Evolutionary conservation across 192 early-diverging fungal genomes (phyloP).

Genomic region (Backusella circina): DNA sequence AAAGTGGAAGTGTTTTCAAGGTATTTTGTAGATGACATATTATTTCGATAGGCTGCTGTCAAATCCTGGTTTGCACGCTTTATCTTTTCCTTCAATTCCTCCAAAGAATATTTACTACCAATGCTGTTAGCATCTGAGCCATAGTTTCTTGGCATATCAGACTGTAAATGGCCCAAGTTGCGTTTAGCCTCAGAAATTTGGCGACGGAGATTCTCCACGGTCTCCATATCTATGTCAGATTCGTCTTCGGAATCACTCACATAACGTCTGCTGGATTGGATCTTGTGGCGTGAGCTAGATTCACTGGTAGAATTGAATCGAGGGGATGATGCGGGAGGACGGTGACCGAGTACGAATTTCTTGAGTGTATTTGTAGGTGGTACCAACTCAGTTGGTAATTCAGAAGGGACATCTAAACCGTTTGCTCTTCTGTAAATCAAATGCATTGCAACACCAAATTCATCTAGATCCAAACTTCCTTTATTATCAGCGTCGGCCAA

Average conservation of each 20-base stretch:
- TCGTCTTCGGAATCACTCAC: not conserved
- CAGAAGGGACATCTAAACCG: constrained; percentile 73
- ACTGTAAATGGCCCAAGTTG: not conserved
- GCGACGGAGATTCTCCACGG: constrained; percentile 8
- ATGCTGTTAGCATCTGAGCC: too few relatives aligned
- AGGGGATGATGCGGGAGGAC: constrained; percentile 7
- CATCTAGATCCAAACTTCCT: constrained; percentile 90
- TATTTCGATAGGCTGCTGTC: not conserved
- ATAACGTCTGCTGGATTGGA: not conserved
- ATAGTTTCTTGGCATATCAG: not conserved
- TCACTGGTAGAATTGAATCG: not conserved
- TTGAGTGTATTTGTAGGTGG: constrained; percentile 67
- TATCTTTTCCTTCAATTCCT: constrained; percentile 46
- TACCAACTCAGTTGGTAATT: constrained; percentile 78
- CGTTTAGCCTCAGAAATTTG: constrained; percentile 15
- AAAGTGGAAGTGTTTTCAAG: constrained; percentile 17
- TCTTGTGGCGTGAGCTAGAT: constrained; percentile 22
- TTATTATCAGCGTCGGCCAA: constrained; percentile 74
- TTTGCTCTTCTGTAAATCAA: constrained; percentile 86
- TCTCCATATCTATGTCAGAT: not conserved
- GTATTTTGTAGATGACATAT: not conserved
- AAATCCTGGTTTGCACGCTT: constrained; percentile 35
- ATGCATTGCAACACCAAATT: constrained; percentile 98
- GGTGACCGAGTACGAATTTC: constrained; percentile 28
- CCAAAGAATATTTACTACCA: constrained; percentile 22